Percentiles rank a stretch among this genome's conserved stretches.
Evolutionary conservation across 441 rosid species (phyloP).

Genomic region (Bocquillonia castaneifolia): DNA sequence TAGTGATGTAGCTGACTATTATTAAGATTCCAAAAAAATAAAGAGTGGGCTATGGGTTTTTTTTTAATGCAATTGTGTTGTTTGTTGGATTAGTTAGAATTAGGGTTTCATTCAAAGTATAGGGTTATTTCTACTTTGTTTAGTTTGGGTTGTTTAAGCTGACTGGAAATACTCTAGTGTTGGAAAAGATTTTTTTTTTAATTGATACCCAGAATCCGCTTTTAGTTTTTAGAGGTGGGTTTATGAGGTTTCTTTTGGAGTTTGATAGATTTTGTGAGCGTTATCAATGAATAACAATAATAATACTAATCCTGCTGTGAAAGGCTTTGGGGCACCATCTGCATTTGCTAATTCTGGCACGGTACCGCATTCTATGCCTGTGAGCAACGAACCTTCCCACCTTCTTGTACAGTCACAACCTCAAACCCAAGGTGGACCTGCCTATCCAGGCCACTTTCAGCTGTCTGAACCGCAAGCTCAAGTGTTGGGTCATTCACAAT

Average conservation of each 20-base stretch:
- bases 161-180: constrained; percentile 1
- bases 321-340: constrained; percentile 34
- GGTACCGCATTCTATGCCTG: constrained; percentile 28
- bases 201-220: not conserved
- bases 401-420: constrained; percentile 43
- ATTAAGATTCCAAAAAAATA: not conserved
- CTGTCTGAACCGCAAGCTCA: constrained; percentile 58
- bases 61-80: not conserved
- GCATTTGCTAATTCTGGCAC: constrained; percentile 40
- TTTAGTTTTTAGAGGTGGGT: not conserved
- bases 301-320: no score
- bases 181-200: constrained; percentile 9
- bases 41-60: not conserved
- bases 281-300: constrained; percentile 37
- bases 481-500: constrained; percentile 41
- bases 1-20: not conserved
- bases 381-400: constrained; percentile 38
- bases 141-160: constrained; percentile 13
- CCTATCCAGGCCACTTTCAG: constrained; percentile 60
- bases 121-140: constrained; percentile 19
- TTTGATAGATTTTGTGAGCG: not conserved
- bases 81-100: not conserved
- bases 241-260: constrained; percentile 11
- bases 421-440: constrained; percentile 38
- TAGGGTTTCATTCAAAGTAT: constrained; percentile 9